A percentile compares a stretch with the other conserved stretches of the same genome.
Conservation (phyloP, 2,329 filamentous ascomycete species). For the Tolypocladium ovalisporum region DNA sequence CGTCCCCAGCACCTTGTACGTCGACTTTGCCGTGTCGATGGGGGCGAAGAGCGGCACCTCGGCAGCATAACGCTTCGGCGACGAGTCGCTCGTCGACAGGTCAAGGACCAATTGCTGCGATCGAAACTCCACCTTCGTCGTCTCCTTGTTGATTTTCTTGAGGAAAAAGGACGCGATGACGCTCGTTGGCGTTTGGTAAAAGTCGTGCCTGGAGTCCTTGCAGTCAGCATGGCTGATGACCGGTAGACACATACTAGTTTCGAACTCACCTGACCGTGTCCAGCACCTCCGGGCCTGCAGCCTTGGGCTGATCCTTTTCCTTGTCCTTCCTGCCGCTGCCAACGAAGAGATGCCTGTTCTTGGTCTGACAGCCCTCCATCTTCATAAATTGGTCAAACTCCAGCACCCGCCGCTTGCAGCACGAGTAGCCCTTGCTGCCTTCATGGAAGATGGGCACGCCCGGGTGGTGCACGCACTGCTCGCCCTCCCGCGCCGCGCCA, state of each 20-base stretch:
- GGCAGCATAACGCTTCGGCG: constrained; percentile 65
- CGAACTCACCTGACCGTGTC: constrained; percentile 59
- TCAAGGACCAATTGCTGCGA: constrained; percentile 59
- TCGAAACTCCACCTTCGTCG: constrained; percentile 60
- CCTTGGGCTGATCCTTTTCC: constrained; percentile 17
- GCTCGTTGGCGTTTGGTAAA: constrained; percentile 79
- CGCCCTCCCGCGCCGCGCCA: constrained; percentile 45
- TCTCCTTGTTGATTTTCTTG: constrained; percentile 88
- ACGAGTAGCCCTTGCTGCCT: constrained; percentile 94
- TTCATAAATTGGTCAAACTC: constrained; percentile 99
- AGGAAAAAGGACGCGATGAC: constrained; percentile 91
- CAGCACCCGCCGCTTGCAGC: constrained; percentile 88
- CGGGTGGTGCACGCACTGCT: constrained; percentile 81
- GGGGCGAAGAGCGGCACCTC: constrained; percentile 64
- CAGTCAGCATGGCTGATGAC: not conserved
- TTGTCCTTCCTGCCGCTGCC: constrained; percentile 59
- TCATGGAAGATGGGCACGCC: constrained; percentile 92
- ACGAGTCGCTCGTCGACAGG: constrained; percentile 70
- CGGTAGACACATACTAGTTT: not conserved
- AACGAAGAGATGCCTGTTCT: constrained; percentile 73
- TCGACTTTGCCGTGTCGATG: constrained; percentile 66
- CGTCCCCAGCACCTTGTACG: constrained; percentile 74
- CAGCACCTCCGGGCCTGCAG: constrained; percentile 59
- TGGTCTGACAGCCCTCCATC: constrained; percentile 81
- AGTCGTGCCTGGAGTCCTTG: constrained; percentile 50